These are phyloP conservation scores for Apiospora malaysiana DNA, from an alignment of 2,329 filamentous ascomycete genomes.

Conservation along the genomic window DNA sequence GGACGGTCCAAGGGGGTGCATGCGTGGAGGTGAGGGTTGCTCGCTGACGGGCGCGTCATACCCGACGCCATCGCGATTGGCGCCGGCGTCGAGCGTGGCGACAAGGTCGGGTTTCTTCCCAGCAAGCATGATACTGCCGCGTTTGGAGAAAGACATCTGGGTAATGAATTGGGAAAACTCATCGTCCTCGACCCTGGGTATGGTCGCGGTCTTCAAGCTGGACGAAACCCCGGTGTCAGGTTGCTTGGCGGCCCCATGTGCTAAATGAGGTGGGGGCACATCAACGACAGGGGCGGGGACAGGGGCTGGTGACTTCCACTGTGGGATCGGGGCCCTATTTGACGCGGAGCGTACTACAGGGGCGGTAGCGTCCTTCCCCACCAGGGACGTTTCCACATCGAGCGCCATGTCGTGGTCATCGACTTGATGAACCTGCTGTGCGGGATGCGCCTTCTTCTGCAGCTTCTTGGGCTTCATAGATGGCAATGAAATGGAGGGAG, in stretches of 20 bases:
- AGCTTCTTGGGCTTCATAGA: conserved; percentile 20
- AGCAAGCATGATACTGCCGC: conserved; percentile 68
- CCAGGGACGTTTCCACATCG: conserved; percentile 13
- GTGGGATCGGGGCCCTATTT: conserved; percentile 5
- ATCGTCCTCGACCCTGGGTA: conserved; percentile 62
- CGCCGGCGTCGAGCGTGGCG: conserved; percentile 34
- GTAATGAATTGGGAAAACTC: conserved; percentile 60
- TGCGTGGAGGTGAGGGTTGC: conserved; percentile 31
- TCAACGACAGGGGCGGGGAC: conserved; percentile 13
- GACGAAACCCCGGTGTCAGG: conserved; percentile 49
- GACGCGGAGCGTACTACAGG: conserved; percentile 5
- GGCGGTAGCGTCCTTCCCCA: conserved; percentile 14
- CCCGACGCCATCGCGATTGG: conserved; percentile 29
- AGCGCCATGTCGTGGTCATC: conserved; percentile 1
- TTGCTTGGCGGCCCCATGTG: conserved; percentile 27
- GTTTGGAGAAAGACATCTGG: conserved; percentile 64
- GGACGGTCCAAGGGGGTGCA: conserved; percentile 36
- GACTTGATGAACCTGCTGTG: background rate
- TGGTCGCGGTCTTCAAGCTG: conserved; percentile 55
- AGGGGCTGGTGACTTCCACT: conserved; percentile 11
- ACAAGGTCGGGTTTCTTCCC: conserved; percentile 45
- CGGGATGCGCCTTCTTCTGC: conserved; percentile 17
- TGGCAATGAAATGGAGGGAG: conserved; percentile 30
- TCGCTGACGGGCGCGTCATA: conserved; percentile 25
- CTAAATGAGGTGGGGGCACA: conserved; percentile 20